phyloP scores from a whole-genome alignment of 108 stramenopile species.

The Skeletonema marinoi region DNA sequence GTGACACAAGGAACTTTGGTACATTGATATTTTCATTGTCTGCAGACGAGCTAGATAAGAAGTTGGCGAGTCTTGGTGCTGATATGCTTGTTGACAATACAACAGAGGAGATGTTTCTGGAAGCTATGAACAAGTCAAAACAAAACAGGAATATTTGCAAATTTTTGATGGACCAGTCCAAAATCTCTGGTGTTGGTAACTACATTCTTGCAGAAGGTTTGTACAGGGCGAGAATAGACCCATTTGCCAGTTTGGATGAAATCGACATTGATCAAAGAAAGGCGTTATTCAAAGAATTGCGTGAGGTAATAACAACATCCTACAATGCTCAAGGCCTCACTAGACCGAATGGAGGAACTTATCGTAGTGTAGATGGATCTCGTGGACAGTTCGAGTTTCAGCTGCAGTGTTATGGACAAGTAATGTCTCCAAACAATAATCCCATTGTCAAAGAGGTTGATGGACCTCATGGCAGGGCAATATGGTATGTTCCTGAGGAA shows the following conservation, averaged over 20 bases:
- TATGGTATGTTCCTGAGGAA: constrained; percentile 76
- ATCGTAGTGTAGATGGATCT: constrained; percentile 52
- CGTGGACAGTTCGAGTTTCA: constrained; percentile 68
- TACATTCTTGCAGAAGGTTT: constrained; percentile 85
- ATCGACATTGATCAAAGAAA: constrained; percentile 43
- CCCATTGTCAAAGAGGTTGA: constrained; percentile 61
- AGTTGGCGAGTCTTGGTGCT: constrained; percentile 72
- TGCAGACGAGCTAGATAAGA: constrained; percentile 59
- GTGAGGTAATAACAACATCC: constrained; percentile 53
- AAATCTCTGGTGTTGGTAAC: constrained; percentile 63
- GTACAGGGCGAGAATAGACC: constrained; percentile 76
- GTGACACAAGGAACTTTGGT: constrained; percentile 84
- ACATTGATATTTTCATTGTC: constrained; percentile 73
- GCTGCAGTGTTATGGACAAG: constrained; percentile 76
- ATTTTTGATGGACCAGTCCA: constrained; percentile 84
- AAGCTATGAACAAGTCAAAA: constrained; percentile 44
- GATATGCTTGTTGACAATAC: constrained; percentile 62
- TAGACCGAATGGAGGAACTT: constrained; percentile 53
- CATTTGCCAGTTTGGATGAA: constrained; percentile 71
- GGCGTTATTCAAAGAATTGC: constrained; percentile 54
- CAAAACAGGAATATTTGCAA: constrained; percentile 74
- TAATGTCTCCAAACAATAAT: constrained; percentile 54
- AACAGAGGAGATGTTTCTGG: constrained; percentile 60
- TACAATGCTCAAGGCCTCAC: constrained; percentile 69
- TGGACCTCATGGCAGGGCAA: constrained; percentile 81